Base-by-base conservation (phyloP, 176 grass and related monocot genomes). In the Ensete glaucum region DNA sequence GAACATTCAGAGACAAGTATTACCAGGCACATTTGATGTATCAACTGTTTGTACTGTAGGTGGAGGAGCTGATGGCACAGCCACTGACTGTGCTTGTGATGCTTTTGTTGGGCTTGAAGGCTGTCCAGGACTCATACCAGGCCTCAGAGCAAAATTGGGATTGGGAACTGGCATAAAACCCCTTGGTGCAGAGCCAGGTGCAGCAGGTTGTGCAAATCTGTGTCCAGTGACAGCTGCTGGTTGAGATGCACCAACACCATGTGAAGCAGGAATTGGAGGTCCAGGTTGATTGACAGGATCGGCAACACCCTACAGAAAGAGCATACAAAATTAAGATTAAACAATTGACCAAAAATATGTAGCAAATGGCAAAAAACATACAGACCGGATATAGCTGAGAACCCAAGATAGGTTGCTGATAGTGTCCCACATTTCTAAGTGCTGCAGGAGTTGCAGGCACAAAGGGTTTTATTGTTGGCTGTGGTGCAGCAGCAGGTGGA, bases 11-110 rank as follows among this genome's bases (percentile, higher is more conserved):
- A 8, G 12, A 59, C 9, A 73, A 22, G 16, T 16, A 52, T 50
- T 89, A 99, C 96, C 96, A 77, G 91, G 88, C 50, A 95, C 91
- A 60, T 89, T 99, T 16, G 88, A 91, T 64, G 88, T 99, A 89
- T 95, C 91, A 72, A 81, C 96, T 60, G 96, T 91, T 75, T 89
- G 88, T 60, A 99, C 80, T 62, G 96, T 99, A 9, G 81, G 83
- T 54, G 94, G 78, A 79, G 96, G 90, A 79, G 88, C 83, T 78
- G 88, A 77, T 77, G 96, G 86, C 14, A 75, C 64, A 87, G 29
- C 58, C 17, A 68, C 54, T 72, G 82, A 66, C 62, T 94, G 86
- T 16, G 65, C 17, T 55, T 83, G 85, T 71, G 73, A 62, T 26
- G 81, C 80, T 54, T 87, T 83, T 79, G 86, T 88, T 54, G 96